Base-by-base conservation (phyloP, 371 early-diverging fungal species). In the Zancudomyces culisetae region DNA sequence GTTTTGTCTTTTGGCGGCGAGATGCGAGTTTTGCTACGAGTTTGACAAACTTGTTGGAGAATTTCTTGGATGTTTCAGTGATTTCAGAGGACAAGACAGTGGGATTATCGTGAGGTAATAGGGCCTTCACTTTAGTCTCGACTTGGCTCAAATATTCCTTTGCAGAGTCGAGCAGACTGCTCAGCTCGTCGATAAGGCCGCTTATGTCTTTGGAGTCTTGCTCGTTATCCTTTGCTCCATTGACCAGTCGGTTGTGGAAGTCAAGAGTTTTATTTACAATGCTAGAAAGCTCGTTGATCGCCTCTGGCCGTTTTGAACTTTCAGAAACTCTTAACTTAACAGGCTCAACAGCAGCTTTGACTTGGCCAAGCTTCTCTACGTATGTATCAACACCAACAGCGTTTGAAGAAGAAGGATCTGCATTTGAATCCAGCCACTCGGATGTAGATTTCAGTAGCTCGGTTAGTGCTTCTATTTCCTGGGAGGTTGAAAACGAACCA, bases 401-500 rank as follows among this genome's bases (percentile, higher is more conserved):
- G n/a, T n/a, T n/a, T n/a, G n/a, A n/a, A n/a, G n/a, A n/a, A n/a
- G n/a, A n/a, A n/a, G n/a, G n/a, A n/a, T 83, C 86, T 8, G 76
- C 84, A 27, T 80, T 77, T 43, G 80, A 86, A 54, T 90, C 81
- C 13, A 89, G 61, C 98, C 98, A 97, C 4, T 85, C 88, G 1
- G 83, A 75, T 2, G 76, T 67, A 19, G 69, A 75, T n/a, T 73
- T 67, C 4, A 83, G 67, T 19, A 60, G 63, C 21, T 70, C 68
- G 22, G 69, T 69, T n/a, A 93, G 63, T 2, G 61, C 57, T 39
- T 75, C 72, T 55, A 85, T 81, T 59, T 90, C 79, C 1, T 73
- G 72, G 35, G 78, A 78, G 2, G 82, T 80, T 21, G 82, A 71
- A 3, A 86, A 77, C 2, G 69, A 56, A 29, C 70, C 67, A 27